These are phyloP conservation scores for Byssoonygena ceratinophila DNA, from an alignment of 2,329 filamentous ascomycete species.

Conservation along the genomic window DNA sequence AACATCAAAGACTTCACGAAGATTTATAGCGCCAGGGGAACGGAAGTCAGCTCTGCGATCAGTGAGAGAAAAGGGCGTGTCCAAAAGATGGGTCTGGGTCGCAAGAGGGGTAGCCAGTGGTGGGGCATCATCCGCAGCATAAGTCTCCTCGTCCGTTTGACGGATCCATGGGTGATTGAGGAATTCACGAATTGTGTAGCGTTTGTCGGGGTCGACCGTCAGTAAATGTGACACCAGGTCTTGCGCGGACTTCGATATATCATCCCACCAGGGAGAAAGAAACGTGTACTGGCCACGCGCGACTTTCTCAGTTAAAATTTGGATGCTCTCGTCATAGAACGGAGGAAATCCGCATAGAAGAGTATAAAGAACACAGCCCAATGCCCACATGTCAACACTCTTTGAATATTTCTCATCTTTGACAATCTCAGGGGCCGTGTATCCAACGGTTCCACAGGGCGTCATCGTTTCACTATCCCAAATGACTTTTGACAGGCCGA, in stretches of 20 bases:
- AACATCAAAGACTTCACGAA: slow-evolving; percentile 95
- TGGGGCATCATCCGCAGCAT: slow-evolving; percentile 57
- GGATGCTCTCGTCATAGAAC: slow-evolving; percentile 97
- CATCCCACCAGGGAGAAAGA: slow-evolving; percentile 97
- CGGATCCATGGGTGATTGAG: slow-evolving; percentile 90
- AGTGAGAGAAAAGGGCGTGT: slow-evolving; percentile 40
- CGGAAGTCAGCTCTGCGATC: slow-evolving; percentile 81
- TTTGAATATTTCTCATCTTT: slow-evolving; percentile 98
- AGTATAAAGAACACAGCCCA: slow-evolving; percentile 94
- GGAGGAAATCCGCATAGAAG: slow-evolving; percentile 94
- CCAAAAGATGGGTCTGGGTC: slow-evolving; percentile 46
- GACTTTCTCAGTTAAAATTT: slow-evolving; percentile 93
- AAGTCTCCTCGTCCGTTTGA: slow-evolving; percentile 56
- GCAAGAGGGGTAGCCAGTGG: slow-evolving; percentile 58
- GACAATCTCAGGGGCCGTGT: slow-evolving; percentile 96
- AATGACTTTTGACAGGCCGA: slow-evolving; percentile 92
- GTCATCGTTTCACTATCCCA: slow-evolving; percentile 99
- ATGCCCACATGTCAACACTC: slow-evolving; percentile 98
- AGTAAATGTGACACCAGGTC: slow-evolving; percentile 88
- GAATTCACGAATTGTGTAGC: slow-evolving; percentile 88
- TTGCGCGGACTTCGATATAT: slow-evolving; percentile 89
- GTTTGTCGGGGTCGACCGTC: slow-evolving; percentile 88
- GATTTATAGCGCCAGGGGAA: slow-evolving; percentile 85
- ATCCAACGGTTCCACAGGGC: slow-evolving; percentile 95
- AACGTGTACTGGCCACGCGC: slow-evolving; percentile 95